A percentile compares a stretch with the other conserved stretches of the same genome.
These are phyloP conservation scores for Yamadazyma mexicana DNA, from an alignment of 1,139 yeast genomes.

Conservation along the genomic window DNA sequence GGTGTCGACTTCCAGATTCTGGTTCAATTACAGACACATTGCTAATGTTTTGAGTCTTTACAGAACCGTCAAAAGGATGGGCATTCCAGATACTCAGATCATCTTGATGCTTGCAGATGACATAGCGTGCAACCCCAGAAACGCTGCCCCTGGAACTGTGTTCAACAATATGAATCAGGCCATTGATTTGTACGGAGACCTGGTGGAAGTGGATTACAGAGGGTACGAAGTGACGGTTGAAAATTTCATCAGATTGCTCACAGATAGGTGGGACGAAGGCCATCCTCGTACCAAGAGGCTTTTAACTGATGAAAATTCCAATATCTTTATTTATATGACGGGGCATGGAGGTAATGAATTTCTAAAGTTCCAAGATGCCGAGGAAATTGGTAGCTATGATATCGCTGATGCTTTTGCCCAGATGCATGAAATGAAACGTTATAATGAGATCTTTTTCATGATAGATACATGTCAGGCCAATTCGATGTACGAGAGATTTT, in stretches of 20 bases:
- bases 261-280: constrained; percentile 93
- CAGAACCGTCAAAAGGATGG: constrained; percentile 91
- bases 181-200: constrained; percentile 91
- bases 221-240: constrained; percentile 99
- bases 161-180: constrained; percentile 93
- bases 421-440: constrained; percentile 93
- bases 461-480: constrained; percentile 98
- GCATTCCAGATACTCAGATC: constrained; percentile 97
- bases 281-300: constrained; percentile 91
- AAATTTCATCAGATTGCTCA: constrained; percentile 81
- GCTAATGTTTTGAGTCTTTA: constrained; percentile 94
- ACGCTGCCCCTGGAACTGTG: constrained; percentile 94
- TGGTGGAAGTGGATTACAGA: constrained; percentile 92
- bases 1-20: constrained; percentile 92
- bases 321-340: constrained; percentile 90
- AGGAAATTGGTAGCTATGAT: constrained; percentile 93
- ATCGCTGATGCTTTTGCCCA: constrained; percentile 97
- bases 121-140: constrained; percentile 94
- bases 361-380: constrained; percentile 96
- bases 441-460: constrained; percentile 95
- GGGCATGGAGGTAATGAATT: constrained; percentile 99
- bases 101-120: constrained; percentile 95
- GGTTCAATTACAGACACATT: constrained; percentile 98
- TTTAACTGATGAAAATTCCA: constrained; percentile 89
- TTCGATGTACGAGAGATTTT: constrained; percentile 91